Percentiles rank a stretch among this genome's conserved stretches.
phyloP scores from a whole-genome alignment of 2,329 filamentous ascomycete species.

The Fusarium duplospermum region DNA sequence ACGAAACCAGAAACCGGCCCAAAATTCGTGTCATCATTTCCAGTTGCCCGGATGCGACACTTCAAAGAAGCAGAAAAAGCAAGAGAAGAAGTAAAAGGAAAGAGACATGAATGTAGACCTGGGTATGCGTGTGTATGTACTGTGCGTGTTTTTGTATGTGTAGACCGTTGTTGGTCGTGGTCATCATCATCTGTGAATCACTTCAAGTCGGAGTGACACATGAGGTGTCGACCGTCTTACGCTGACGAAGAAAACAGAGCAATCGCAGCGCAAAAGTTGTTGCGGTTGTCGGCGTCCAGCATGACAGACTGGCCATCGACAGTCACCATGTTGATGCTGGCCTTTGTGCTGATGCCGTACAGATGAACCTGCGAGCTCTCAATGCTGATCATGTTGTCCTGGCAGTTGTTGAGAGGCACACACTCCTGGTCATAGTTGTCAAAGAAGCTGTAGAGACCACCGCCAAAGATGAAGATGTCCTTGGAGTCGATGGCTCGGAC shows the following conservation, averaged over 20 bases:
- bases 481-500: constrained; percentile 76
- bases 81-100: neutral
- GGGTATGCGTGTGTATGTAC: constrained; percentile 18
- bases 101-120: neutral
- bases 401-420: constrained; percentile 75
- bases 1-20: constrained; percentile 27
- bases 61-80: neutral
- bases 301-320: constrained; percentile 66
- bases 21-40: constrained; percentile 18
- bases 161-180: neutral
- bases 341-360: constrained; percentile 80
- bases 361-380: constrained; percentile 75
- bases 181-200: neutral
- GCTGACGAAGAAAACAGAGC: constrained; percentile 49
- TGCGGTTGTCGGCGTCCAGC: constrained; percentile 71
- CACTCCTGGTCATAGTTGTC: constrained; percentile 83
- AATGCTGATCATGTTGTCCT: constrained; percentile 81
- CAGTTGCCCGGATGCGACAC: neutral
- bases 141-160: neutral
- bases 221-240: too few species aligned
- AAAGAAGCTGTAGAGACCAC: constrained; percentile 85
- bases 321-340: constrained; percentile 78
- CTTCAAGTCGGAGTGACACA: neutral
- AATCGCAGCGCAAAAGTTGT: constrained; percentile 73
- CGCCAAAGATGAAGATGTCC: constrained; percentile 77